phyloP scores from a whole-genome alignment of 2,329 filamentous ascomycete genomes.

The Fusarium sp. region DNA sequence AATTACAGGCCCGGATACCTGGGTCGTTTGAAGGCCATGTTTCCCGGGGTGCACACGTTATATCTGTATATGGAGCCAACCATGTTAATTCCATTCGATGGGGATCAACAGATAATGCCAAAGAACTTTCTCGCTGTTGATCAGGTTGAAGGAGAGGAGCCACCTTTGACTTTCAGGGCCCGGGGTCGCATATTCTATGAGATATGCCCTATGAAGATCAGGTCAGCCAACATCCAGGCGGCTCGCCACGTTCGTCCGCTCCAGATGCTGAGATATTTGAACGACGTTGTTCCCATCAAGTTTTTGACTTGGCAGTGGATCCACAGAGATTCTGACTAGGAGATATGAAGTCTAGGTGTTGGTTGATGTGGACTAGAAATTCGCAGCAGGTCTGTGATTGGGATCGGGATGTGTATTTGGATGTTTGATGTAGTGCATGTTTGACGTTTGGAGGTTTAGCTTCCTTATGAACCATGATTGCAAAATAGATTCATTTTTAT shows the following conservation, averaged over 20 bases:
- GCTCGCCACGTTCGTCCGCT: not conserved
- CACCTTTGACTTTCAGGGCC: not conserved
- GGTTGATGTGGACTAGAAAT: not conserved
- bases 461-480: no score
- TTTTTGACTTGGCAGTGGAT: not conserved
- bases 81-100: not conserved
- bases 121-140: not conserved
- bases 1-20: not conserved
- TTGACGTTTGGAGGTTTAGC: not conserved
- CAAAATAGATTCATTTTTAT: not conserved
- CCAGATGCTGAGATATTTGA: not conserved
- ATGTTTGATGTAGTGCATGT: not conserved
- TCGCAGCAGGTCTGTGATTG: no score
- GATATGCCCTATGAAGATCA: not conserved
- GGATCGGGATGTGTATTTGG: not conserved
- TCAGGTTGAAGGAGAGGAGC: fast-evolving
- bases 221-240: not conserved
- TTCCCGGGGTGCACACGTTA: not conserved
- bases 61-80: not conserved
- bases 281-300: not conserved
- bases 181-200: not conserved
- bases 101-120: not conserved
- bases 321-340: not conserved
- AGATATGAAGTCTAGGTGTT: no score
- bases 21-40: not conserved